These are phyloP conservation scores for Umbilicus rupestris DNA, from an alignment of 164 flowering plant genomes.

Conservation along the genomic window DNA sequence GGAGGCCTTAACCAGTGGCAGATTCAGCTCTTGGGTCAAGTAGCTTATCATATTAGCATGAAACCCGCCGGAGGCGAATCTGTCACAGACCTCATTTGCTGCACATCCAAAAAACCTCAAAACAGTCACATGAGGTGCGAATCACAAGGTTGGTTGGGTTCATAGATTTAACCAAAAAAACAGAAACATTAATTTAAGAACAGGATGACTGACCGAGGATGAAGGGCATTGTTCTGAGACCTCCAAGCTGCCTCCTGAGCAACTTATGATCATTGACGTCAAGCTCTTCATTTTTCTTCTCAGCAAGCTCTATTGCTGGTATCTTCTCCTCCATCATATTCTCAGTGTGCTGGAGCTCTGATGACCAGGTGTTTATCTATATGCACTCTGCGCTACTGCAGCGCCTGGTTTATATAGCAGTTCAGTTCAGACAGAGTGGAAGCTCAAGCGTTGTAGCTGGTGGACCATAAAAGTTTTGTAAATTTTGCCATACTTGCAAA, in stretches of 20 bases:
- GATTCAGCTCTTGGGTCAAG: conserved; percentile 14
- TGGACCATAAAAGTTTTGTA: no score
- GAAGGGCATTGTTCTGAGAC: conserved; percentile 7
- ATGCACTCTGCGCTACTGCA: not conserved
- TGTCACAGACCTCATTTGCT: conserved; percentile 11
- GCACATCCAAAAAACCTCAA: not conserved
- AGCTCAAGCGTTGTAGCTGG: not conserved
- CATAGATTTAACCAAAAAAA: not conserved
- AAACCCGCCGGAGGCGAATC: conserved; percentile 7
- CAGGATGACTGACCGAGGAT: conserved; percentile 6
- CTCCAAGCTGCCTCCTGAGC: conserved; percentile 8
- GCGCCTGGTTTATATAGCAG: not conserved
- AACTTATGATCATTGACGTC: not conserved
- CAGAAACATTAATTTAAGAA: not conserved
- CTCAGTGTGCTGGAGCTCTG: not conserved
- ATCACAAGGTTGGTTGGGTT: not conserved
- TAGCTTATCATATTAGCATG: conserved; percentile 15
- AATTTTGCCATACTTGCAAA: no score
- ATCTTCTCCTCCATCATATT: conserved; percentile 1
- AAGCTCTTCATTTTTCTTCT: conserved; percentile 1
- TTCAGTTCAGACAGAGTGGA: not conserved
- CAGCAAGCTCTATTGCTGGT: not conserved
- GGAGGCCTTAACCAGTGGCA: conserved; percentile 14
- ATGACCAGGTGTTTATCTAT: not conserved
- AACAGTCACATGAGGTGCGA: no score